These are phyloP conservation scores for Paraleonurus japonicus DNA, from an alignment of 257 asterid species.

Conservation along the genomic window DNA sequence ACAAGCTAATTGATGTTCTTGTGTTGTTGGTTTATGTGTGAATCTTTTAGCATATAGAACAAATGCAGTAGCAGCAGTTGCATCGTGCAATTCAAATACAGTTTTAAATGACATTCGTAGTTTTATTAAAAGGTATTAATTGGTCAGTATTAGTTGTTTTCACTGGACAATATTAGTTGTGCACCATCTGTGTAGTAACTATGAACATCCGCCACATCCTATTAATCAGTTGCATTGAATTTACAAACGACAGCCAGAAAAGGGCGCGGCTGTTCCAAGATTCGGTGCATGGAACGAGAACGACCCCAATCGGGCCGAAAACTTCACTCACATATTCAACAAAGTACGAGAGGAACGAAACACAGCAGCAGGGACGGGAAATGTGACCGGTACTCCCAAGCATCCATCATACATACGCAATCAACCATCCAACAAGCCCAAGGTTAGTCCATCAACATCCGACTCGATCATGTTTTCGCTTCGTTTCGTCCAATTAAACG, in stretches of 20 bases:
- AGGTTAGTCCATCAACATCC: constrained; percentile 25
- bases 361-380: constrained; percentile 30
- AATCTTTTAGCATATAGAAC: background rate
- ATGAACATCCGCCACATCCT: background rate
- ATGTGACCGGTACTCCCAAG: constrained; percentile 31
- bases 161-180: background rate
- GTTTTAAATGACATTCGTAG: too few species aligned
- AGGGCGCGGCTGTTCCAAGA: constrained; percentile 65
- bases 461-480: background rate
- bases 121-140: too few species aligned
- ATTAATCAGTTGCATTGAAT: constrained; percentile 2
- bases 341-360: constrained; percentile 49
- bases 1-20: background rate
- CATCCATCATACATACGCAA: constrained; percentile 13
- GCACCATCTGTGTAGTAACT: background rate
- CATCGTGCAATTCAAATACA: too few species aligned
- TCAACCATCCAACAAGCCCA: constrained; percentile 25
- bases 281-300: constrained; percentile 79
- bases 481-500: background rate
- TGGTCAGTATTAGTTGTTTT: too few species aligned
- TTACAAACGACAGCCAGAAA: constrained; percentile 40
- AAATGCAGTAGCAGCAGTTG: too few species aligned
- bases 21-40: background rate
- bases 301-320: constrained; percentile 56
- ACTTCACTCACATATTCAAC: constrained; percentile 61